Percentiles rank a stretch among this genome's conserved stretches.
These are phyloP conservation scores for Musa troglodytarum DNA, from an alignment of 176 grass and related monocot species.

Conservation along the genomic window DNA sequence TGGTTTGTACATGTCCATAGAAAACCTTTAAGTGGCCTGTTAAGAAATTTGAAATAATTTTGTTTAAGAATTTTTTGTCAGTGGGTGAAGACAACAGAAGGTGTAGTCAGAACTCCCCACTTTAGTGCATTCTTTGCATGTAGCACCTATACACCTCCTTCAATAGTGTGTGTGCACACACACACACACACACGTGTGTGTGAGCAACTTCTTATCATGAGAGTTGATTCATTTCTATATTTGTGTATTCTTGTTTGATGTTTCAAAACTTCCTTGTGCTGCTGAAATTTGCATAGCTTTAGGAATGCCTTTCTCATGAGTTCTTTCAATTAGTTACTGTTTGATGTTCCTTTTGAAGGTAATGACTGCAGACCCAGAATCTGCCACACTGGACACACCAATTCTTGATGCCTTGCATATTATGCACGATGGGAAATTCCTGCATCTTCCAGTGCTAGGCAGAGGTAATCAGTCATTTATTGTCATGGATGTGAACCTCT, in stretches of 20 bases:
- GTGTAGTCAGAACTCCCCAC: background rate
- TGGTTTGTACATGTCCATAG: background rate
- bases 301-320: background rate
- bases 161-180: no score
- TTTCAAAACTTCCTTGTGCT: background rate
- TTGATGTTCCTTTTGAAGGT: slow-evolving; percentile 41
- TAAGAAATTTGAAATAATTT: background rate
- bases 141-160: no score
- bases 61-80: background rate
- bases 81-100: background rate
- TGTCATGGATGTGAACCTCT: background rate
- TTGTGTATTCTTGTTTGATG: background rate
- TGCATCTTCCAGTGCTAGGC: slow-evolving; percentile 87
- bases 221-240: background rate
- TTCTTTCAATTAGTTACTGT: slow-evolving; percentile 7
- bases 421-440: slow-evolving; percentile 95
- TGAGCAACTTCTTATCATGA: background rate
- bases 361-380: slow-evolving; percentile 81
- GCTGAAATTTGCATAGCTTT: background rate
- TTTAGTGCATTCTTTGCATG: no score
- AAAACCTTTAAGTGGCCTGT: background rate
- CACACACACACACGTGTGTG: background rate
- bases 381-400: slow-evolving; percentile 69
- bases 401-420: slow-evolving; percentile 97
- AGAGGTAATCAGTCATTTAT: slow-evolving; percentile 41